phyloP scores from a whole-genome alignment of 768 basidiomycete genomes.

The Pleurotus salmoneostramineus region DNA sequence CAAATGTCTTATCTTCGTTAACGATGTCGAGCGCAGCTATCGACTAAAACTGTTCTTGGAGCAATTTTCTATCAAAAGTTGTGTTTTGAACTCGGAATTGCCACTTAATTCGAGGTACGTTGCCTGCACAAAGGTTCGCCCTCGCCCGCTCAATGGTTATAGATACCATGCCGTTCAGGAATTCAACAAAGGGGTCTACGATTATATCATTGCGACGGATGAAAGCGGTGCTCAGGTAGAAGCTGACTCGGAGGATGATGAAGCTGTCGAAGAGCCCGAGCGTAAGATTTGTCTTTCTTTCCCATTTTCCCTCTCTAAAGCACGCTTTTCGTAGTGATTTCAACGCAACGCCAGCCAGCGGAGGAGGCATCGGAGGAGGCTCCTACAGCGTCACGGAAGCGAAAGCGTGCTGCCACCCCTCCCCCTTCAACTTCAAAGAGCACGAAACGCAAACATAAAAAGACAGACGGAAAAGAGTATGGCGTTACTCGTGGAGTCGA shows the following conservation, averaged over 20 bases:
- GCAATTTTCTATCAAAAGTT: constrained; percentile 94
- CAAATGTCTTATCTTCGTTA: constrained; percentile 95
- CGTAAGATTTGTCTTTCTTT: constrained; percentile 16
- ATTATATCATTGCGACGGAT: constrained; percentile 98
- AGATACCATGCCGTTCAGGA: constrained; percentile 98
- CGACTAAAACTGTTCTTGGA: constrained; percentile 97
- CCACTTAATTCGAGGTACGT: constrained; percentile 86
- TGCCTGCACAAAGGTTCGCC: background rate
- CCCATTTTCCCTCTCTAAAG: background rate
- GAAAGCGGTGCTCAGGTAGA: constrained; percentile 63
- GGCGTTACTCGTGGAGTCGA: constrained; percentile 95
- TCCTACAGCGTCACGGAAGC: constrained; percentile 36
- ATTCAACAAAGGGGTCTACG: constrained; percentile 97
- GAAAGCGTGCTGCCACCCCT: constrained; percentile 51
- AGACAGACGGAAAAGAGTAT: constrained; percentile 70
- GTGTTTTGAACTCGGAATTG: constrained; percentile 93
- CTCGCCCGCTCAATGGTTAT: background rate
- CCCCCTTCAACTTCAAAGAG: constrained; percentile 36
- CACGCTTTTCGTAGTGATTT: constrained; percentile 35
- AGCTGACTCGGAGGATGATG: constrained; percentile 37
- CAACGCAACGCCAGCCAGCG: constrained; percentile 45
- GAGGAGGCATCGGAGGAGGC: constrained; percentile 12
- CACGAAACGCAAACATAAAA: constrained; percentile 49
- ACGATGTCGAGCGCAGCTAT: constrained; percentile 92
- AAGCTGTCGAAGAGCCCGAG: constrained; percentile 36